Conservation (phyloP, 345 rosid species). For the Physaria fendleri region DNA sequence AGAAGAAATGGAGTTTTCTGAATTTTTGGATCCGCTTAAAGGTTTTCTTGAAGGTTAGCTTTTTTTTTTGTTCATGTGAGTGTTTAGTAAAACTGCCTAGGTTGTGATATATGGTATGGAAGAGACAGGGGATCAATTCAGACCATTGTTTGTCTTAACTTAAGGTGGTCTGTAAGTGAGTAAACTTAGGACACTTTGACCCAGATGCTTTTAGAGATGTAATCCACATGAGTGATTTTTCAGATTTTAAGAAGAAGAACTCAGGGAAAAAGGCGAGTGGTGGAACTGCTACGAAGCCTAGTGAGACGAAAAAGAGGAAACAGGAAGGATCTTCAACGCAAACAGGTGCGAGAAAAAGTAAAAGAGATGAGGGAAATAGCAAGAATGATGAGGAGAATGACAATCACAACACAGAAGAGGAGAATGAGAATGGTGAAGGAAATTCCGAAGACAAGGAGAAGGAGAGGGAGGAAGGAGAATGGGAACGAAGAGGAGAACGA, state of each 20-base stretch:
- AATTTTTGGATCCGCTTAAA: conserved; percentile 55
- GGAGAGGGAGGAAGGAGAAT: not conserved
- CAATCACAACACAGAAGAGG: not conserved
- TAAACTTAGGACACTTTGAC: not conserved
- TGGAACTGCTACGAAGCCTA: conserved; percentile 32
- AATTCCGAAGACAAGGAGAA: not conserved
- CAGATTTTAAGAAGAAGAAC: conserved; percentile 63
- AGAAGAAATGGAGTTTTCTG: conserved; percentile 65
- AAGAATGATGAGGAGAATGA: conserved; percentile 1
- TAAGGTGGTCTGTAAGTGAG: not conserved
- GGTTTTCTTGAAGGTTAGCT: conserved; percentile 46
- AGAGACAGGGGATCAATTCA: not conserved
- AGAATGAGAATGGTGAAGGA: not conserved
- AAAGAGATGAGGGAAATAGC: conserved; percentile 1
- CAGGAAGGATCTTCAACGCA: conserved; percentile 30
- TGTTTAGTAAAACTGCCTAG: not conserved
- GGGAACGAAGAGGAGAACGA: not conserved
- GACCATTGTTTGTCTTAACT: not conserved
- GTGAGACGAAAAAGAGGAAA: conserved; percentile 48
- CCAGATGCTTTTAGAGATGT: not conserved
- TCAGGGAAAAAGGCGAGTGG: conserved; percentile 44
- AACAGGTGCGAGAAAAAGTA: conserved; percentile 32
- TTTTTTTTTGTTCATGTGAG: not conserved
- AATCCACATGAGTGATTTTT: not conserved
- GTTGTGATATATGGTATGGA: not conserved